Conservation (phyloP, 345 rosid species). For the Gossypium australe region DNA sequence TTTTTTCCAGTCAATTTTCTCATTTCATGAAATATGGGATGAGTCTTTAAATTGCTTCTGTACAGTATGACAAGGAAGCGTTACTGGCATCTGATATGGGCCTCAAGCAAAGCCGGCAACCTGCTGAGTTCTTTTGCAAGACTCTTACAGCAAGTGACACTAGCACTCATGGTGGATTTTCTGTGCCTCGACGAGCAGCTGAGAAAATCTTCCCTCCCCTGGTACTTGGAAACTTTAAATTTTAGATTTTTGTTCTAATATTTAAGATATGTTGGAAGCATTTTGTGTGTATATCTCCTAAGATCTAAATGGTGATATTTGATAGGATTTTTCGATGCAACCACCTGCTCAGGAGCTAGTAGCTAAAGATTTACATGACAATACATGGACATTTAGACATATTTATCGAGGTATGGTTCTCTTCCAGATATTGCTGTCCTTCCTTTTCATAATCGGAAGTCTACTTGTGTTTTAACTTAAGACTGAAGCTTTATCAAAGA, state of each 20-base stretch:
- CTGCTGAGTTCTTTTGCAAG: conserved; percentile 94
- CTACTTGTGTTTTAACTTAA: not conserved
- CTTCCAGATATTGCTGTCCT: not conserved
- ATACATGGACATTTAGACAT: conserved; percentile 82
- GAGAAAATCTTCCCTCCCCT: conserved; percentile 96
- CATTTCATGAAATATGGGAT: conserved; percentile 6
- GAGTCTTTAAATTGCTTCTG: conserved; percentile 9
- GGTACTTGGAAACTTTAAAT: conserved; percentile 32
- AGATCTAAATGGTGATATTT: conserved; percentile 19
- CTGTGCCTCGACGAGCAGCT: conserved; percentile 97
- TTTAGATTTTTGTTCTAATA: not conserved
- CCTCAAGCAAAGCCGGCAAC: conserved; percentile 70
- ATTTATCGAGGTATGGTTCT: conserved; percentile 74
- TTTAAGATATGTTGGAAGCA: not conserved
- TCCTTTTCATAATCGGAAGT: not conserved
- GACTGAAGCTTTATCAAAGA: not conserved
- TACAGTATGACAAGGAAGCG: conserved; percentile 88
- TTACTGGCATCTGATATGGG: conserved; percentile 77
- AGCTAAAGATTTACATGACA: conserved; percentile 92
- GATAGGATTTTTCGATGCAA: conserved; percentile 89
- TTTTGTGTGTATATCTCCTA: conserved; percentile 1
- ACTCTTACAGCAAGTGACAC: conserved; percentile 97
- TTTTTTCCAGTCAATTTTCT: not conserved
- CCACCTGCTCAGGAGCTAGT: conserved; percentile 93
- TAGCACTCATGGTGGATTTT: conserved; percentile 97